Evolutionary conservation across 352 stramenopile species (phyloP), one percentile per base, ranked within the genome.

Genomic region (Globisporangium cystogenes): DNA sequence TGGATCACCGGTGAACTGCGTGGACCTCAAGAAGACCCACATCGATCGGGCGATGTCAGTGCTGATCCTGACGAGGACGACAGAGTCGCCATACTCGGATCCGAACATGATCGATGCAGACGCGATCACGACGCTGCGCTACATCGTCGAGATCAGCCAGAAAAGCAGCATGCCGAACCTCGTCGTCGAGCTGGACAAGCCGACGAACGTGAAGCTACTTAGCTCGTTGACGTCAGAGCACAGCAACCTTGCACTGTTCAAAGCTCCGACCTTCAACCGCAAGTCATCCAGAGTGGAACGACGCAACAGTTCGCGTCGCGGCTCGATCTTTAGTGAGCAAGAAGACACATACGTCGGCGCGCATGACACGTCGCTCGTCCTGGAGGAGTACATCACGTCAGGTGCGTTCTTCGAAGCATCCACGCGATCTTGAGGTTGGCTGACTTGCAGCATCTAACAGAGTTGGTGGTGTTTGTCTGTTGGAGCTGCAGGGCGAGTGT

Each of bases 101-200:
- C 70, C 76, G 7, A 92, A 92, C 48, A 92, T 92, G 82, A 68
- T 92, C 7, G 82, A 92, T 42, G 78, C 82, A 6, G 75, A 92
- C 48, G 82, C 82, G 11, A 92, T 92, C 58, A 92, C 82, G 7
- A 87, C 77, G 29, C 65, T 92, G 56, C 76, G 78, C 1, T 90
- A 87, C 51, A 92, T 92, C 23, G 70, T 92, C 15, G 82, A 92
- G 68, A 89, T 86, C 52, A 86, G 71, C 31, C 76, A 87, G 53
- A 75, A 70, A 23, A 72, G 67, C 6, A 52, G 55, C 21, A 86
- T 87, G 68, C 79, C 75, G 1, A 92, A 90, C 41, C 57, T 92
- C 20, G 71, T 92, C 0, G 76, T 90, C 1, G 82, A 92, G 45
- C 56, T 92, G 0, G 80, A 84, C 29, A 80, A 82, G 16, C 63